phyloP scores from a whole-genome alignment of 1,284 basidiomycete species.

The Crucibulum cyathiforme region DNA sequence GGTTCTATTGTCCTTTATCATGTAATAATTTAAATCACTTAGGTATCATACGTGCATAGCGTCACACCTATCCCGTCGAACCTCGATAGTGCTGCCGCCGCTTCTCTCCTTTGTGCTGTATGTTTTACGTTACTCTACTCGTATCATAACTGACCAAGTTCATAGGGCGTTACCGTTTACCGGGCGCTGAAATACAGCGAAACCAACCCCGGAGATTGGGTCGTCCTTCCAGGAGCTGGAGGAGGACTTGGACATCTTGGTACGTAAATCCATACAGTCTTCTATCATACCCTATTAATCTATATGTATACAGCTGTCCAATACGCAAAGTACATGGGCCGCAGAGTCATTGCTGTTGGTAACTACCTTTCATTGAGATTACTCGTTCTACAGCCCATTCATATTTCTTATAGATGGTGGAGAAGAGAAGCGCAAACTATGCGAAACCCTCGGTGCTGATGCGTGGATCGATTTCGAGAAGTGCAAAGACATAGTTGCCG shows the following conservation, averaged over 20 bases:
- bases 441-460: slow-evolving; percentile 74
- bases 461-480: slow-evolving; percentile 83
- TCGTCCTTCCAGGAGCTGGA: slow-evolving; percentile 82
- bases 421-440: slow-evolving; percentile 75
- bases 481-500: slow-evolving; percentile 63
- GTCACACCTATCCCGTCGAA: slow-evolving; percentile 80
- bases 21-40: neutral
- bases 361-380: slow-evolving; percentile 6
- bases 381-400: neutral
- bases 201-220: slow-evolving; percentile 79
- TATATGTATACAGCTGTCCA: slow-evolving; percentile 69
- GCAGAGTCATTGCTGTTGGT: slow-evolving; percentile 83
- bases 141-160: neutral
- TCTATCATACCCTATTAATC: slow-evolving; percentile 3
- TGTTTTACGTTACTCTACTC: slow-evolving; percentile 21
- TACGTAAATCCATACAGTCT: slow-evolving; percentile 20
- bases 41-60: slow-evolving; percentile 69
- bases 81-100: slow-evolving; percentile 72
- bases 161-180: slow-evolving; percentile 79
- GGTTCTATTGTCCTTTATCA: neutral
- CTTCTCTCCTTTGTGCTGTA: slow-evolving; percentile 84
- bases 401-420: slow-evolving; percentile 62
- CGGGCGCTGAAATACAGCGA: slow-evolving; percentile 82
- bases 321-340: slow-evolving; percentile 78
- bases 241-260: slow-evolving; percentile 76